Conservation (phyloP, 2,329 filamentous ascomycete genomes). For the Geosmithia morbida region DNA sequence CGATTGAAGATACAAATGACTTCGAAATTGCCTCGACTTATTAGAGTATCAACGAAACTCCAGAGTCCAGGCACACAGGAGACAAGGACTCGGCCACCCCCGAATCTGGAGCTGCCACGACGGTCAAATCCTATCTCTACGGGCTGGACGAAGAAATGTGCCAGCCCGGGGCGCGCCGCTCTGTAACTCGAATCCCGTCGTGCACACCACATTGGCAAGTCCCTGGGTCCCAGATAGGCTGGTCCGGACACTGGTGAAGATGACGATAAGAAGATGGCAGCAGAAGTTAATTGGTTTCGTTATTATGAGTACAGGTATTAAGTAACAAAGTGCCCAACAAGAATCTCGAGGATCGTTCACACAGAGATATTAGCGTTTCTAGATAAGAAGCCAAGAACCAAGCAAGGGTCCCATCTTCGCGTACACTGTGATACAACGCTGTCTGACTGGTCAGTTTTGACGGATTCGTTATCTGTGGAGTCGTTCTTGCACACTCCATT, state of each 20-base stretch:
- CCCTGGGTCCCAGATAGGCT: too few relatives aligned
- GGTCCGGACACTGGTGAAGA: too few relatives aligned
- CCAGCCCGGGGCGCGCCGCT: constrained; percentile 1
- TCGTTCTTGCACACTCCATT: not conserved
- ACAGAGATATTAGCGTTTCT: not conserved
- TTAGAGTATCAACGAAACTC: too few relatives aligned
- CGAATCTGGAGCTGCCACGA: not conserved
- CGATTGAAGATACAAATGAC: too few relatives aligned
- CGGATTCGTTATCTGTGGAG: constrained; percentile 1
- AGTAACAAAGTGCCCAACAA: too few relatives aligned
- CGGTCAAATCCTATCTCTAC: constrained; percentile 2
- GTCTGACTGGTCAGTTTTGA: not conserved
- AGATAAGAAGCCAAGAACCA: not conserved
- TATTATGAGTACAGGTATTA: not conserved
- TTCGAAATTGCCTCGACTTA: too few relatives aligned
- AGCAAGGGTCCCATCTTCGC: not conserved
- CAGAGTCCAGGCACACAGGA: not conserved
- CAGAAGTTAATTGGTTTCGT: not conserved
- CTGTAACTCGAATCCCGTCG: not conserved
- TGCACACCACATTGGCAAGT: too few relatives aligned
- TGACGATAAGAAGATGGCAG: too few relatives aligned
- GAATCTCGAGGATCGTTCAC: too few relatives aligned
- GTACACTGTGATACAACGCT: not conserved
- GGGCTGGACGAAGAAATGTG: not conserved
- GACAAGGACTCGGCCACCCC: not conserved